Percentiles rank a stretch among this genome's conserved stretches.
phyloP scores from a whole-genome alignment of 495 filamentous ascomycete species.

The Cenococcum geophilum region DNA sequence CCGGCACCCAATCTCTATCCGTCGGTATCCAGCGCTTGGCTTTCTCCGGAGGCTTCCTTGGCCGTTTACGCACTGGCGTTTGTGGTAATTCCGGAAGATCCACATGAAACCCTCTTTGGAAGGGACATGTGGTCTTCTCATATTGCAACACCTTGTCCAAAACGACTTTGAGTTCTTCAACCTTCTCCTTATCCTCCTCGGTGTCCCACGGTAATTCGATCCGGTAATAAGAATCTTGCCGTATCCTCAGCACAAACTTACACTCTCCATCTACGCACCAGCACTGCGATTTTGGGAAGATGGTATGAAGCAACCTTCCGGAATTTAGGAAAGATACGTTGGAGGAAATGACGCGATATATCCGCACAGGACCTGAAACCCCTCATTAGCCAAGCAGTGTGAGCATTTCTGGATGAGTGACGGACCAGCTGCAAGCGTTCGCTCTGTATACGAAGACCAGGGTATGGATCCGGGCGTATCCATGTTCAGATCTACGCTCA shows the following conservation, averaged over 20 bases:
- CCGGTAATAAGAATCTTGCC: constrained; percentile 75
- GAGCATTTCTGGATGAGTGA: not conserved
- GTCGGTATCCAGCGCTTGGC: constrained; percentile 47
- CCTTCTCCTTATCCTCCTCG: constrained; percentile 52
- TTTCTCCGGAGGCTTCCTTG: constrained; percentile 49
- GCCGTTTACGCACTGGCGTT: constrained; percentile 61
- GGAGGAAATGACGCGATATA: constrained; percentile 74
- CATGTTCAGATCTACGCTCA: constrained; percentile 14
- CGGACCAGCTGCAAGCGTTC: constrained; percentile 71
- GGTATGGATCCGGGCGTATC: constrained; percentile 50
- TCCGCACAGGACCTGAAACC: constrained; percentile 58
- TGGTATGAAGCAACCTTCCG: constrained; percentile 70
- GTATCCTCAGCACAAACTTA: constrained; percentile 75
- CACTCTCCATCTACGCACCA: constrained; percentile 86
- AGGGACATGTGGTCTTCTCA: constrained; percentile 83
- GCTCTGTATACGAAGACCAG: constrained; percentile 69
- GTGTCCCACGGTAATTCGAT: constrained; percentile 70
- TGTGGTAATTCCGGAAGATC: constrained; percentile 63
- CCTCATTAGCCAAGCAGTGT: constrained; percentile 7
- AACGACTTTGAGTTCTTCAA: constrained; percentile 61
- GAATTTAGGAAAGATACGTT: constrained; percentile 76
- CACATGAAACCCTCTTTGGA: constrained; percentile 67
- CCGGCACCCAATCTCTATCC: constrained; percentile 42
- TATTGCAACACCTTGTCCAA: constrained; percentile 67
- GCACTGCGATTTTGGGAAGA: constrained; percentile 79